phyloP scores from a whole-genome alignment of 2,329 filamentous ascomycete species.

The Beauveria brongniartii region DNA sequence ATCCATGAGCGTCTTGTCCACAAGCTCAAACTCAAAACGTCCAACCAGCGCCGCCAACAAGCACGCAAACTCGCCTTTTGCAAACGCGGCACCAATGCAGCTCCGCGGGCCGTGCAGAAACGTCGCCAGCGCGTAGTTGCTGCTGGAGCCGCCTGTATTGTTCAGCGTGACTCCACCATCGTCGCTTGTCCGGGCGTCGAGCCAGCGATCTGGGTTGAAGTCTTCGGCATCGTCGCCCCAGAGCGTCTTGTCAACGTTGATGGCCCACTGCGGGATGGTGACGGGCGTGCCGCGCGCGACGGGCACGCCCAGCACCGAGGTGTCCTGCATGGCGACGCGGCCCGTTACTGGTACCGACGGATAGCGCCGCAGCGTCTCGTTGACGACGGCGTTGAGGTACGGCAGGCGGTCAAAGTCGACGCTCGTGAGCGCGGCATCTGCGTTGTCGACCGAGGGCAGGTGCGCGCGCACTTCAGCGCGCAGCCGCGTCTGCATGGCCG shows the following conservation, averaged over 20 bases:
- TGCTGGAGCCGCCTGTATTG: constrained; percentile 56
- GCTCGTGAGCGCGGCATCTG: constrained; percentile 21
- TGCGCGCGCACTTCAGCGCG: constrained; percentile 57
- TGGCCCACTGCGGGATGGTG: constrained; percentile 55
- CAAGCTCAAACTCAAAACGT: constrained; percentile 56
- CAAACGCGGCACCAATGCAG: constrained; percentile 78
- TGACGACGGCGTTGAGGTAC: constrained; percentile 62
- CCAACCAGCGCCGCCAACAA: constrained; percentile 71
- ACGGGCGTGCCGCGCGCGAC: constrained; percentile 66
- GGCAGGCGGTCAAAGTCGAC: constrained; percentile 57
- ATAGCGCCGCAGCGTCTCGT: constrained; percentile 67
- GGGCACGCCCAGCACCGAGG: constrained; percentile 53
- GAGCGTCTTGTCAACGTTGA: constrained; percentile 58
- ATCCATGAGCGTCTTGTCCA: constrained; percentile 53
- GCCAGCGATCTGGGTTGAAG: constrained; percentile 77
- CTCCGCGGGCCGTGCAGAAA: constrained; percentile 81
- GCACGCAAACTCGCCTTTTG: constrained; percentile 77
- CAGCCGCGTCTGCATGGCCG: constrained; percentile 56
- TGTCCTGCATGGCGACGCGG: constrained; percentile 57
- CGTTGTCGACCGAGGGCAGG: constrained; percentile 41
- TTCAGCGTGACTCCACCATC: constrained; percentile 11
- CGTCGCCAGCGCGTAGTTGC: constrained; percentile 70
- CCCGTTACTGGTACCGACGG: constrained; percentile 64
- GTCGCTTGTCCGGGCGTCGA: constrained; percentile 30
- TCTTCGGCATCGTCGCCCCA: constrained; percentile 70